Conservation (phyloP, 495 filamentous ascomycete species). For the Lichina pygmaea region DNA sequence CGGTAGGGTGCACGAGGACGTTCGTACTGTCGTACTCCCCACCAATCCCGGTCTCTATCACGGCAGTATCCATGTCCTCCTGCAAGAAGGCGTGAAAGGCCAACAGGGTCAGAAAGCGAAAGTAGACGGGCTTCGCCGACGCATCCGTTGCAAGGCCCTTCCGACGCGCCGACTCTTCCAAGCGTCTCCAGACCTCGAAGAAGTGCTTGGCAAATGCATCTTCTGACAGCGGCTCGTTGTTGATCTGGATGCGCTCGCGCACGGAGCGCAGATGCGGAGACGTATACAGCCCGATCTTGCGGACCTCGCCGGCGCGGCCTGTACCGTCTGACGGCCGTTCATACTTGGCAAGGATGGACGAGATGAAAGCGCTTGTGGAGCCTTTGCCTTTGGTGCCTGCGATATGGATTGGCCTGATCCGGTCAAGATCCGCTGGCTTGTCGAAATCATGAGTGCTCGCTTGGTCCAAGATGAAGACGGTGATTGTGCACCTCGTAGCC, state of each 20-base stretch:
- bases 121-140: slow-evolving; percentile 53
- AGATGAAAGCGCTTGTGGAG: slow-evolving; percentile 44
- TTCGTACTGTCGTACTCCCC: slow-evolving; percentile 90
- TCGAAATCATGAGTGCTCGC: slow-evolving; percentile 1
- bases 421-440: slow-evolving; percentile 48
- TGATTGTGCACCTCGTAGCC: slow-evolving; percentile 40
- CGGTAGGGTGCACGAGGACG: slow-evolving; percentile 47
- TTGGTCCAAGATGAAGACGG: neutral
- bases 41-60: slow-evolving; percentile 85
- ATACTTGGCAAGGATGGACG: slow-evolving; percentile 33
- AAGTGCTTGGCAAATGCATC: slow-evolving; percentile 60
- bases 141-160: slow-evolving; percentile 21
- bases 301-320: slow-evolving; percentile 5
- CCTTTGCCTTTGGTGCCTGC: slow-evolving; percentile 91
- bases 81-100: slow-evolving; percentile 65
- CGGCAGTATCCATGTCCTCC: slow-evolving; percentile 53
- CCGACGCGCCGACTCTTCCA: slow-evolving; percentile 24
- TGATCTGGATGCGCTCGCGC: slow-evolving; percentile 67
- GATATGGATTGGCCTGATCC: slow-evolving; percentile 54
- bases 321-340: neutral
- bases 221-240: slow-evolving; percentile 47
- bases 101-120: slow-evolving; percentile 73
- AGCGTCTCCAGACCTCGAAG: slow-evolving; percentile 66
- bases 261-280: slow-evolving; percentile 75
- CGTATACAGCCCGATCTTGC: slow-evolving; percentile 59